Conservation (phyloP, 805 yeast genomes). For the Kregervanrija fluxuum region DNA sequence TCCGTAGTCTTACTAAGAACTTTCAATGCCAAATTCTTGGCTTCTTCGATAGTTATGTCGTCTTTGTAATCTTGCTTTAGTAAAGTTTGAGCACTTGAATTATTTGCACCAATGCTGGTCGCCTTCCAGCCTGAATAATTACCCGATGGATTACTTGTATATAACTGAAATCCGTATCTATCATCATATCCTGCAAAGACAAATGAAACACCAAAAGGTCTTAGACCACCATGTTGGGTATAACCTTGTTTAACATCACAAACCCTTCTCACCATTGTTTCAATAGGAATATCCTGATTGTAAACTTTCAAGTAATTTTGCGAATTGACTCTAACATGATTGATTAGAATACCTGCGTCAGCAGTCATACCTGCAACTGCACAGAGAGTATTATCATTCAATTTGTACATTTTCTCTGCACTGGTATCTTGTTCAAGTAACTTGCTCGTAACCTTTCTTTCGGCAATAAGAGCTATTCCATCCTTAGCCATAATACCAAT, state of each 20-base stretch:
- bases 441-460: constrained; percentile 88
- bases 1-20: constrained; percentile 94
- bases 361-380: constrained; percentile 99
- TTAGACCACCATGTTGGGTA: constrained; percentile 96
- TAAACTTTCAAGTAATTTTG: constrained; percentile 81
- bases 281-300: constrained; percentile 92
- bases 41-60: constrained; percentile 64
- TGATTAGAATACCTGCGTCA: constrained; percentile 87
- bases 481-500: constrained; percentile 69
- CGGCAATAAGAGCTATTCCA: constrained; percentile 96
- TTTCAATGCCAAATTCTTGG: constrained; percentile 81
- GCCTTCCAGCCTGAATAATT: constrained; percentile 99
- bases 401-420: constrained; percentile 84
- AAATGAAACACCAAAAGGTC: constrained; percentile 97
- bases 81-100: constrained; percentile 91
- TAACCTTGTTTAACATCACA: constrained; percentile 96
- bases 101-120: constrained; percentile 93
- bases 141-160: constrained; percentile 95
- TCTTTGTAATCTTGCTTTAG: constrained; percentile 93
- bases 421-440: constrained; percentile 88
- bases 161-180: constrained; percentile 81
- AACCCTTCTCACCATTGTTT: constrained; percentile 75
- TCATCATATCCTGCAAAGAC: constrained; percentile 95
- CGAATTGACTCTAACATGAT: constrained; percentile 77
- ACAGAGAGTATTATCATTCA: constrained; percentile 64